Percentiles rank a stretch among this genome's conserved stretches.
Evolutionary conservation across 768 basidiomycete species (phyloP).

Genomic region (Imleria badia): DNA sequence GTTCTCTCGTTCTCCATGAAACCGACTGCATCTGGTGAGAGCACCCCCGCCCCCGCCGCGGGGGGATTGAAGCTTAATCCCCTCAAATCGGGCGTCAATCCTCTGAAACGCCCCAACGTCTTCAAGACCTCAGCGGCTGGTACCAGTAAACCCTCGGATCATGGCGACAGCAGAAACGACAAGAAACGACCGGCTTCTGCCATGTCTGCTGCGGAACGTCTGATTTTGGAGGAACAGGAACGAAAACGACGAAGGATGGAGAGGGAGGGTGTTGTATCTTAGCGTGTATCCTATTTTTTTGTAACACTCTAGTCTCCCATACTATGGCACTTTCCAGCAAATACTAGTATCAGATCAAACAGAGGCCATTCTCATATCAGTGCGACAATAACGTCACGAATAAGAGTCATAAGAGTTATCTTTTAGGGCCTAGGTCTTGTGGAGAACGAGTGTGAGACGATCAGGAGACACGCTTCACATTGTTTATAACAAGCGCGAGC

Average conservation of each 20-base stretch:
- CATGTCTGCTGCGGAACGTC: slow-evolving; percentile 79
- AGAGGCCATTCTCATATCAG: no score
- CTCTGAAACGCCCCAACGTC: slow-evolving; percentile 72
- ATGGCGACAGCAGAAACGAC: slow-evolving; percentile 39
- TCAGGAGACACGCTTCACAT: no score
- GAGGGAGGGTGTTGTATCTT: slow-evolving; percentile 32
- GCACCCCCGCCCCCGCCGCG: slow-evolving; percentile 32
- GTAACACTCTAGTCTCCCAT: no score
- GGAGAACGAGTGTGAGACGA: no score
- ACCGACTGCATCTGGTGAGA: slow-evolving; percentile 33
- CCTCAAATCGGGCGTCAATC: slow-evolving; percentile 44
- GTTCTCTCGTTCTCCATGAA: slow-evolving; percentile 72
- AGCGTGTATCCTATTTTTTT: no score
- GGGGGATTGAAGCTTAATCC: slow-evolving; percentile 61
- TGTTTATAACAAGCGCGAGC: no score
- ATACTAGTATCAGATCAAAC: no score
- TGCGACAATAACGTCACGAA: no score
- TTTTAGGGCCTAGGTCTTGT: no score
- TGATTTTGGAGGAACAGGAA: slow-evolving; percentile 91
- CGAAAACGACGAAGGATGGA: slow-evolving; percentile 82
- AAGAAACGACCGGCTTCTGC: slow-evolving; percentile 62
- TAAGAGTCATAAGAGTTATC: no score
- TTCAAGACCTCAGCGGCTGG: slow-evolving; percentile 55
- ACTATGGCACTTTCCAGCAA: no score
- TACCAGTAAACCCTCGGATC: slow-evolving; percentile 32